These are phyloP conservation scores for Penstemon davidsonii DNA, from an alignment of 257 asterid species.

Conservation along the genomic window DNA sequence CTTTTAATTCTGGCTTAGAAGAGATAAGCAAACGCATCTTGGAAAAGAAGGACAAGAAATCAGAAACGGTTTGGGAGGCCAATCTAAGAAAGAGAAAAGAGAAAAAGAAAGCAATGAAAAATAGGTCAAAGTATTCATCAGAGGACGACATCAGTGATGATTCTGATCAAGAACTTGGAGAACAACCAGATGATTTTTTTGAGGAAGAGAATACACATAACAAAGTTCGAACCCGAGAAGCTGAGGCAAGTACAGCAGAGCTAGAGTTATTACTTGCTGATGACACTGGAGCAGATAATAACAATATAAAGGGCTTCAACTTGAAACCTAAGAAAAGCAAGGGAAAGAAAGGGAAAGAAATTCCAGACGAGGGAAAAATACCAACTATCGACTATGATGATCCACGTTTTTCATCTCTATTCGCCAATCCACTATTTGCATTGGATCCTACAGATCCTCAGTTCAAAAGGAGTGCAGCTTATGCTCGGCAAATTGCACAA, in stretches of 20 bases:
- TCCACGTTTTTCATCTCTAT: slow-evolving; percentile 70
- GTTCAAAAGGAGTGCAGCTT: slow-evolving; percentile 70
- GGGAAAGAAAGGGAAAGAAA: slow-evolving; percentile 64
- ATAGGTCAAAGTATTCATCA: slow-evolving; percentile 60
- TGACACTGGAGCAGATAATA: slow-evolving; percentile 54
- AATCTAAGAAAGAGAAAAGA: slow-evolving; percentile 64
- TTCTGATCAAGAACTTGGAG: slow-evolving; percentile 47
- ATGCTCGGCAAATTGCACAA: slow-evolving; percentile 44
- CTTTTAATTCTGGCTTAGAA: slow-evolving; percentile 79
- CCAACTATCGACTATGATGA: slow-evolving; percentile 62
- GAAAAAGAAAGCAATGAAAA: slow-evolving; percentile 67
- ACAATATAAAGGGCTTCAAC: slow-evolving; percentile 71
- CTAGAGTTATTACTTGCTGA: slow-evolving; percentile 85
- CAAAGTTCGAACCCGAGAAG: slow-evolving; percentile 38
- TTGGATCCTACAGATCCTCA: slow-evolving; percentile 98
- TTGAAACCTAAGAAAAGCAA: slow-evolving; percentile 65
- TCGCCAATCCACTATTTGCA: slow-evolving; percentile 62
- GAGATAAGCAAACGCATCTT: slow-evolving; percentile 77
- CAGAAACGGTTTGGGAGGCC: slow-evolving; percentile 90
- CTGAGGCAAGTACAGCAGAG: slow-evolving; percentile 80
- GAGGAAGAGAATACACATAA: slow-evolving; percentile 50
- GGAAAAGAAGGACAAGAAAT: slow-evolving; percentile 79
- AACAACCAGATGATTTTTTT: slow-evolving; percentile 75
- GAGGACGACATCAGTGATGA: slow-evolving; percentile 59
- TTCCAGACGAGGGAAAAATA: slow-evolving; percentile 59